Percentiles rank a stretch among this genome's conserved stretches.
Conservation (phyloP, 805 yeast species). For the Clavispora phyllophila region DNA sequence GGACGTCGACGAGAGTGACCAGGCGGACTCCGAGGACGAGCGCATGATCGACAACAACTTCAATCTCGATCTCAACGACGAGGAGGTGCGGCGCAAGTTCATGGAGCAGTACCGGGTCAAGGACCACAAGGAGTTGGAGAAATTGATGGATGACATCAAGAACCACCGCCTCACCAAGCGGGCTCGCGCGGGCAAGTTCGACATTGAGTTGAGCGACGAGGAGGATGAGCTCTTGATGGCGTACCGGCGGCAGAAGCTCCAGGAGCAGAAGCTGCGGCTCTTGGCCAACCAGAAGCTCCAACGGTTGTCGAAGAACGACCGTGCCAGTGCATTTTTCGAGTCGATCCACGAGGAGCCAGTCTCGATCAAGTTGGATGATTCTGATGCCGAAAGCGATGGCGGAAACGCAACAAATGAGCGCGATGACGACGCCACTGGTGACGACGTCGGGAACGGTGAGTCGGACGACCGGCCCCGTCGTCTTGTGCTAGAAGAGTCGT, state of each 20-base stretch:
- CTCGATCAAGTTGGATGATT: constrained; percentile 26
- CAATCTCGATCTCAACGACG: constrained; percentile 51
- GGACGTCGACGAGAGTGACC: constrained; percentile 56
- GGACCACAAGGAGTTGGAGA: constrained; percentile 61
- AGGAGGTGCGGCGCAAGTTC: constrained; percentile 51
- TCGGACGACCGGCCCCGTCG: constrained; percentile 24
- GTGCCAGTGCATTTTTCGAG: constrained; percentile 62
- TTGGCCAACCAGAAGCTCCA: constrained; percentile 41
- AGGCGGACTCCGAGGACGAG: constrained; percentile 71
- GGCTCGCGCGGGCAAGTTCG: constrained; percentile 48
- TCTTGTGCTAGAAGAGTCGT: constrained; percentile 44
- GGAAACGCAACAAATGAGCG: constrained; percentile 3
- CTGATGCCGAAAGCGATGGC: constrained; percentile 16
- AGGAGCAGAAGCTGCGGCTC: constrained; percentile 46
- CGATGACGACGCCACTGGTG: constrained; percentile 12
- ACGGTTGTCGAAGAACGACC: constrained; percentile 46
- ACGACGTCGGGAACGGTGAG: constrained; percentile 4
- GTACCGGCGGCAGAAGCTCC: constrained; percentile 37
- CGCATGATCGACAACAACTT: constrained; percentile 70
- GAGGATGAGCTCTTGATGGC: constrained; percentile 58
- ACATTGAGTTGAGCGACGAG: constrained; percentile 67
- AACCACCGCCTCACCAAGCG: constrained; percentile 64
- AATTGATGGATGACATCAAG: constrained; percentile 64
- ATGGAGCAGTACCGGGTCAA: constrained; percentile 56
- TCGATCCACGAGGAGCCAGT: constrained; percentile 48